Evolutionary conservation across 441 rosid genomes (phyloP), one percentile per base, ranked within the genome.

Genomic region (Euphorbia corollata): DNA sequence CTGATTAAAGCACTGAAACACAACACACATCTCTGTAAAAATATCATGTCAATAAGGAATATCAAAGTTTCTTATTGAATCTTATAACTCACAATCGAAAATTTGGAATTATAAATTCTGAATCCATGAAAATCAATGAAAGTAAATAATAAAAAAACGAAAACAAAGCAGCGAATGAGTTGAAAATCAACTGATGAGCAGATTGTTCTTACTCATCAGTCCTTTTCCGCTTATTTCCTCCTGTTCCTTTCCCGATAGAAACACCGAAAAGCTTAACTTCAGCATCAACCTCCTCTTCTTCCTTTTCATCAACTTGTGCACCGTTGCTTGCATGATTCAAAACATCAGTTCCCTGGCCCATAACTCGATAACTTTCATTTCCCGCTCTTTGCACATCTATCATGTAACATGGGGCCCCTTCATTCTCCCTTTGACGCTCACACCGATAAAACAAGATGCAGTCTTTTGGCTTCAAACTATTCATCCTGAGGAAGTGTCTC

Each of bases 401-500:
- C 72, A 75, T 27, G 70, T 69, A 75, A 72, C 62, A 72, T 32
- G 3, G 18, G 39, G 38, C 64, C 23, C 41, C 55, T 20, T 61
- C 48, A 6, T 16, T 53, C 32, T 50, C 68, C n/a, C 53, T 54
- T 41, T 53, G 64, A 38, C 30, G 24, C 45, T 41, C 45, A 66
- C 75, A 68, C 32, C 63, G 48, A 22, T 77, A 80, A 60, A 77
- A 72, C 15, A 34, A n/a, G 32, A 80, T 65, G 0, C 9, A 23
- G 53, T 80, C 75, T 36, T 64, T 68, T 18, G 72, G 60, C 0
- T 13, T 78, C 78, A 75, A 32, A 63, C 59, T 50, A 15, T 79
- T 75, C 79, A 59, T 68, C 63, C 11, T 58, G 8, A 70, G 68
- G 15, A 78, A 73, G 20, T 67, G 73, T 34, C 73, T 70, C 79